phyloP scores from a whole-genome alignment of 2,329 filamentous ascomycete species.

The Alternaria angustiovoidea region DNA sequence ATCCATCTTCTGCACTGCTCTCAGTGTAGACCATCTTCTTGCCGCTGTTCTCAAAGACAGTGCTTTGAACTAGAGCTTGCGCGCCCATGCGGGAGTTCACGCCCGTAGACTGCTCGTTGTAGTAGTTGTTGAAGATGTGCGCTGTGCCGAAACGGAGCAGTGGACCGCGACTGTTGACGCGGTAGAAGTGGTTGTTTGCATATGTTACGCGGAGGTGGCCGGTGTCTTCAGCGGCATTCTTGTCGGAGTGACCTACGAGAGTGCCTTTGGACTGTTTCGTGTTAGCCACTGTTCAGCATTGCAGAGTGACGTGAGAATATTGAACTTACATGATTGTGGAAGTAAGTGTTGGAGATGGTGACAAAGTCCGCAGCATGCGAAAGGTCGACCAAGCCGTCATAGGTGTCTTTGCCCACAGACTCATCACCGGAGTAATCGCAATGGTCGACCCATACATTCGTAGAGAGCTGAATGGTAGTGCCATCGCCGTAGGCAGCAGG shows the following conservation, averaged over 20 bases:
- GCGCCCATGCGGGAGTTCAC: slow-evolving; percentile 54
- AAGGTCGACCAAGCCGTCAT: slow-evolving; percentile 61
- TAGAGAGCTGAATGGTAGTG: slow-evolving; percentile 64
- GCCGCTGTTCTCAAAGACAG: slow-evolving; percentile 65
- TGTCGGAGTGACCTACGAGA: slow-evolving; percentile 67
- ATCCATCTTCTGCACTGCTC: slow-evolving; percentile 56
- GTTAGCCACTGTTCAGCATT: neutral
- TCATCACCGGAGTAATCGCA: slow-evolving; percentile 65
- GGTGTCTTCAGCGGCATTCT: slow-evolving; percentile 61
- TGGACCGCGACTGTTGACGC: slow-evolving; percentile 69
- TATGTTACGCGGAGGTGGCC: slow-evolving; percentile 70
- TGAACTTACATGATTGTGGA: slow-evolving; percentile 57
- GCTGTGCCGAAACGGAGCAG: slow-evolving; percentile 71
- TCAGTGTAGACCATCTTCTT: slow-evolving; percentile 65
- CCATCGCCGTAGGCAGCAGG: slow-evolving; percentile 66
- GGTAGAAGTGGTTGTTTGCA: slow-evolving; percentile 70
- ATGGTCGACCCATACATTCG: slow-evolving; percentile 70
- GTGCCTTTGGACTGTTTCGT: slow-evolving; percentile 59
- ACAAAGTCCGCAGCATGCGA: slow-evolving; percentile 69
- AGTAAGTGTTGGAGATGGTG: slow-evolving; percentile 61
- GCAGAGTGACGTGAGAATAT: neutral
- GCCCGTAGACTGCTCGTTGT: slow-evolving; percentile 43
- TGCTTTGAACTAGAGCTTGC: slow-evolving; percentile 53
- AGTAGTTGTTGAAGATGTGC: slow-evolving; percentile 65
- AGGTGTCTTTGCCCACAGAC: slow-evolving; percentile 34